Base-by-base conservation (phyloP, 106 monocot species). In the Dendrobium catenatum region DNA sequence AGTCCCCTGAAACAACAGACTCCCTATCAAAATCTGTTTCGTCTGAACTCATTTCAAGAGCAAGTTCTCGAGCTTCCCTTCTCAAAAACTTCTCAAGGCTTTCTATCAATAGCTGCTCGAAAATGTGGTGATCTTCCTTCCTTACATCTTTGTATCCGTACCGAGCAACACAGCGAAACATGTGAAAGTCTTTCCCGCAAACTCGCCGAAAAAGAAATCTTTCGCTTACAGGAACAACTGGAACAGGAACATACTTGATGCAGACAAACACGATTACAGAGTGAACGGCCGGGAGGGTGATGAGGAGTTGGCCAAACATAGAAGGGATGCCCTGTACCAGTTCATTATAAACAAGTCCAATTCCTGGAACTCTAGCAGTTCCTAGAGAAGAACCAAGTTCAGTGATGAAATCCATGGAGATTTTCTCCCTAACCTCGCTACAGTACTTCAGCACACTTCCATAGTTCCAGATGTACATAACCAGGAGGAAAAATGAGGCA, bases 401-500 rank as follows among this genome's bases (percentile, higher is more conserved):
- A 42, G 46, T 54, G 37, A 95, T 84, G 77, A 90, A 86, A 64
- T 95, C 95, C 92, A 92, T 90, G 7, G 95, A 92, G 42, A 95
- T 92, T 82, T 92, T 95, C 70, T 84, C 92, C 5, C 89, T 85
- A 19, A 95, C 85, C 84, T 95, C 95, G 41, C 89, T 92, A 24
- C 76, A 83, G 79, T 95, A 95, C 85, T 92, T 95, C 19, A 95
- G 64, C 26, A 90, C 92, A 44, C 90, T 95, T 37, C 95, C 95
- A 24, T 95, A 95, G 78, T 92, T 92, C 95, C 95, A 95, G 6
- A 87, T 82, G 84, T 90, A 95, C 95, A 95, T 95, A 3, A 92
- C 54, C 17, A 77, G 76, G 17, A 95, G 90, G 73, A 95, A 92
- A 56, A 77, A 86, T 15, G 86, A 72, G 9, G 95, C 88, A n/a